These are phyloP conservation scores for Saccharomyces hybrid DNA, from an alignment of 1,139 yeast genomes.

Conservation along the genomic window DNA sequence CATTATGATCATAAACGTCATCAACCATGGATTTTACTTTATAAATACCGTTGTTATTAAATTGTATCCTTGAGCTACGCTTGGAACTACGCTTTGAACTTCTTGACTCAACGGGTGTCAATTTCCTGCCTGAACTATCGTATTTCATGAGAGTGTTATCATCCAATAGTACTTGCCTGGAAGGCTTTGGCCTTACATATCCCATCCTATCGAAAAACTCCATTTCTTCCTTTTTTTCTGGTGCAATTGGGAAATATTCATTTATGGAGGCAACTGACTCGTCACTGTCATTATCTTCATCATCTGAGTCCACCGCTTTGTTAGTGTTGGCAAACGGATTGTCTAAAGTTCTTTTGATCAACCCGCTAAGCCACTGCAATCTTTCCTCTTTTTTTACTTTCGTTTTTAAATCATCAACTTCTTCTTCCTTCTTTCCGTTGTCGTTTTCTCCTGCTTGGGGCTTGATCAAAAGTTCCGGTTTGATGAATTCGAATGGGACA, in stretches of 20 bases:
- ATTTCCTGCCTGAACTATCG: conserved; percentile 15
- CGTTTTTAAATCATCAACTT: neutral
- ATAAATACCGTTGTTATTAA: conserved; percentile 25
- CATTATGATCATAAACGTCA: conserved; percentile 8
- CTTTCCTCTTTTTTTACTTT: conserved; percentile 8
- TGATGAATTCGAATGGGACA: conserved; percentile 31
- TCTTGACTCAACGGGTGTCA: conserved; percentile 14
- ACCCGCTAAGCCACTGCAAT: conserved; percentile 12
- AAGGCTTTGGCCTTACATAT: conserved; percentile 25
- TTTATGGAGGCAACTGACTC: conserved; percentile 20
- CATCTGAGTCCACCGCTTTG: conserved; percentile 7
- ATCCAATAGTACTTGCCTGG: conserved; percentile 15
- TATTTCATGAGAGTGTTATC: conserved; percentile 7
- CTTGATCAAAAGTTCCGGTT: conserved; percentile 22
- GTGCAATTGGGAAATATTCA: conserved; percentile 23
- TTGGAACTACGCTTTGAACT: conserved; percentile 25
- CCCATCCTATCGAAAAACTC: conserved; percentile 26
- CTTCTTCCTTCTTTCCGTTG: neutral
- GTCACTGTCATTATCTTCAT: conserved; percentile 10
- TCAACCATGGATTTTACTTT: conserved; percentile 33
- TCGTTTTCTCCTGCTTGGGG: conserved; percentile 1
- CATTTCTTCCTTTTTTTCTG: conserved; percentile 18
- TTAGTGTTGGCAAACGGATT: conserved; percentile 17
- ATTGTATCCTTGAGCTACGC: conserved; percentile 26
- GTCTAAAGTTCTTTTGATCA: conserved; percentile 16